A percentile compares a stretch with the other conserved stretches of the same genome.
Conservation (phyloP, 768 basidiomycete species). For the Trametes punicea region DNA sequence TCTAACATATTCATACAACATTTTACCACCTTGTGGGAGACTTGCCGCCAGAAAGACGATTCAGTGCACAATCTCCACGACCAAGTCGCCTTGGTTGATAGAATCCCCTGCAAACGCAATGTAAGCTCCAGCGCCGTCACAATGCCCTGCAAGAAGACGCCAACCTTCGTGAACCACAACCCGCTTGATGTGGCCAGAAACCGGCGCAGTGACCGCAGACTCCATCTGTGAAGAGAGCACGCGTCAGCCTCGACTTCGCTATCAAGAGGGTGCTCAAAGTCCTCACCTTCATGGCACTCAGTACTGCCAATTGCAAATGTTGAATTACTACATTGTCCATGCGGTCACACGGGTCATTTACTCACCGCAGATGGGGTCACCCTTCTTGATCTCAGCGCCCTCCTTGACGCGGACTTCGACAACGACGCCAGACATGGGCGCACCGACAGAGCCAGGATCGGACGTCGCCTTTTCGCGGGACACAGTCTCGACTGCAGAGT, state of each 20-base stretch:
- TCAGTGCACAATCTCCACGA: constrained; percentile 82
- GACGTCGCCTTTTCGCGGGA: constrained; percentile 91
- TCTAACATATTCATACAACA: constrained; percentile 21
- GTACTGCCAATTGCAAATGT: constrained; percentile 45
- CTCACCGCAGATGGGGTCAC: constrained; percentile 90
- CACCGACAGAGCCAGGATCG: constrained; percentile 96
- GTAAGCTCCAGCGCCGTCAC: constrained; percentile 8
- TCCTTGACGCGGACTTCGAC: constrained; percentile 98
- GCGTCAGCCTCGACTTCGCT: constrained; percentile 20
- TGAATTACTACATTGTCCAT: constrained; percentile 12
- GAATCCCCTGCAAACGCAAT: constrained; percentile 64
- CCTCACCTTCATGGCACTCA: constrained; percentile 96
- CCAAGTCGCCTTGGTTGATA: constrained; percentile 90
- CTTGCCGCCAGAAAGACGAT: constrained; percentile 2
- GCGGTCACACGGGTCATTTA: constrained; percentile 22
- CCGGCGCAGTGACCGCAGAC: constrained; percentile 92
- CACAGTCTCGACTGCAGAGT: constrained; percentile 93
- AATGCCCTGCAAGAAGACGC: constrained; percentile 8
- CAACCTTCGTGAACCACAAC: constrained; percentile 86
- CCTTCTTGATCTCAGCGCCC: constrained; percentile 96
- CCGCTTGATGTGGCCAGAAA: constrained; percentile 94
- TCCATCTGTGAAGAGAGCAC: constrained; percentile 72
- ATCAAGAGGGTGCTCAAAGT: constrained; percentile 7
- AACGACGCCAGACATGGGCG: constrained; percentile 97
- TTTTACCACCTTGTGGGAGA: constrained; percentile 2